phyloP scores from a whole-genome alignment of 768 basidiomycete genomes.

The Strobilomyces confusus region DNA sequence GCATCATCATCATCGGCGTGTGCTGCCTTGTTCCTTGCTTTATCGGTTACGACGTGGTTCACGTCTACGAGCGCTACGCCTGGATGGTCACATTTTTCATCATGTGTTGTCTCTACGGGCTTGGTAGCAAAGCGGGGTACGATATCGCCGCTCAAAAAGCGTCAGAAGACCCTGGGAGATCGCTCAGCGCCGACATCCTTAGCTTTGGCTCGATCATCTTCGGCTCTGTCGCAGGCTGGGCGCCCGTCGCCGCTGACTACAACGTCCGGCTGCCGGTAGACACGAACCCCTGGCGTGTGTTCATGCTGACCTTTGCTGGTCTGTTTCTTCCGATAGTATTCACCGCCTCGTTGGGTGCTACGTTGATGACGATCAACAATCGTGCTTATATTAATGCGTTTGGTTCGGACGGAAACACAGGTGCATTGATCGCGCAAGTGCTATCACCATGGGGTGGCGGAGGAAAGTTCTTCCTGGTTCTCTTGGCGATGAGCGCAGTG shows the following conservation, averaged over 20 bases:
- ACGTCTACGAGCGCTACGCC: constrained; percentile 51
- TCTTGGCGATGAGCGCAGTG: constrained; percentile 42
- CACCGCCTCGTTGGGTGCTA: constrained; percentile 33
- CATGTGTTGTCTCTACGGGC: constrained; percentile 49
- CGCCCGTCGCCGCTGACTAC: constrained; percentile 52
- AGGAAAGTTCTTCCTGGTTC: constrained; percentile 39
- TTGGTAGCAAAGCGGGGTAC: constrained; percentile 46
- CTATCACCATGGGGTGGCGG: constrained; percentile 42
- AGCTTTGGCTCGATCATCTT: constrained; percentile 52
- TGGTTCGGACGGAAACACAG: constrained; percentile 36
- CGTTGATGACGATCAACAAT: constrained; percentile 40
- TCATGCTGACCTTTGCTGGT: constrained; percentile 48
- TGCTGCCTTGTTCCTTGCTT: constrained; percentile 44
- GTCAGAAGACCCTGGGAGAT: constrained; percentile 40
- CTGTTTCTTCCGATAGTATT: constrained; percentile 46
- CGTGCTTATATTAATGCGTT: constrained; percentile 39
- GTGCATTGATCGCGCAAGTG: constrained; percentile 42
- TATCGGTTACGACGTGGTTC: constrained; percentile 44
- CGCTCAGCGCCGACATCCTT: constrained; percentile 44
- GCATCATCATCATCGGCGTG: constrained; percentile 44
- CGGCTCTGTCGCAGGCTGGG: constrained; percentile 47
- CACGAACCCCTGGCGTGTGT: constrained; percentile 41
- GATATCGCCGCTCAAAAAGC: constrained; percentile 41
- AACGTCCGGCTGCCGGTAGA: constrained; percentile 46
- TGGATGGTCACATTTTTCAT: constrained; percentile 47